These are phyloP conservation scores for Aegilops sharonensis DNA, from an alignment of 176 grass and related monocot species.

Conservation along the genomic window DNA sequence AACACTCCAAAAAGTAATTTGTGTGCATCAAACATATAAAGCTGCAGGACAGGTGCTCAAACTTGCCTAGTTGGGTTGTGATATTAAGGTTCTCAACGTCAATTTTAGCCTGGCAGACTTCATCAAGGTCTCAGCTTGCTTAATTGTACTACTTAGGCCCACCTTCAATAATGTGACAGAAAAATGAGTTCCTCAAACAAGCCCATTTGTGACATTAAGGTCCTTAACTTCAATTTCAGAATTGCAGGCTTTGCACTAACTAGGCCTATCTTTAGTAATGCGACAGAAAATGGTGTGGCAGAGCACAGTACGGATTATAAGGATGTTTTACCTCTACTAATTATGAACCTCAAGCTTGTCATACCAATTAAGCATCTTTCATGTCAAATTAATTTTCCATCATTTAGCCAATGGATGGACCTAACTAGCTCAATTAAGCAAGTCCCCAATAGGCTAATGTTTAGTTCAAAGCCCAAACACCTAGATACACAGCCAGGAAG, in stretches of 20 bases:
- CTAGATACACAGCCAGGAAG: neutral
- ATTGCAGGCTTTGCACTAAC: neutral
- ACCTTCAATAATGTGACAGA: neutral
- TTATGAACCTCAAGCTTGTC: neutral
- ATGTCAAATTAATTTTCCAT: neutral
- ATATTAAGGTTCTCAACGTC: neutral
- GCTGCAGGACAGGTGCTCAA: neutral
- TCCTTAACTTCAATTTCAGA: neutral
- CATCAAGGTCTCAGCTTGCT: neutral
- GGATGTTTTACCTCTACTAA: neutral
- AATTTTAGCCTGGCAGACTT: neutral
- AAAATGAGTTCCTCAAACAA: conserved; percentile 1
- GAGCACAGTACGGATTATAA: neutral
- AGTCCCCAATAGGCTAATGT: neutral
- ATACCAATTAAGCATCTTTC: neutral
- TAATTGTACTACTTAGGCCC: neutral
- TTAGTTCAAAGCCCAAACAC: conserved; percentile 1
- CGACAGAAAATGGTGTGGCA: neutral
- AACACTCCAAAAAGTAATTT: neutral
- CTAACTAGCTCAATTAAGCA: neutral
- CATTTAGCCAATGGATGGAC: neutral
- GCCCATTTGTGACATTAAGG: neutral
- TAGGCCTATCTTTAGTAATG: conserved; percentile 11
- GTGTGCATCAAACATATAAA: neutral
- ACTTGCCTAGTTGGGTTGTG: neutral